phyloP scores from a whole-genome alignment of 2,329 filamentous ascomycete species.

The Colletotrichum magnum region DNA sequence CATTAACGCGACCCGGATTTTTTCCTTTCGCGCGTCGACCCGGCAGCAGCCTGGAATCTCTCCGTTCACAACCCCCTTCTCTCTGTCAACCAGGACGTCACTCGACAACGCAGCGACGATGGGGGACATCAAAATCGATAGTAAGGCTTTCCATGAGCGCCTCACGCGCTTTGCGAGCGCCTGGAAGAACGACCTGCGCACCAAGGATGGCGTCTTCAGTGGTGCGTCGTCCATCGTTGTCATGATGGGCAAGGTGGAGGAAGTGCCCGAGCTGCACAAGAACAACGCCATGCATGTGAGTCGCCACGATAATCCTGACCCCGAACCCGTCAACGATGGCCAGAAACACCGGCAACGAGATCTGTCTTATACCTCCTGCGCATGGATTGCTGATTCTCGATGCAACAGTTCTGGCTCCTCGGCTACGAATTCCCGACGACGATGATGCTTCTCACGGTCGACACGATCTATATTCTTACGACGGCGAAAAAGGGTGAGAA shows the following conservation, averaged over 20 bases:
- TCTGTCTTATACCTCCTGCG: neutral
- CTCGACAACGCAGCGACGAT: conserved; percentile 60
- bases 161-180: conserved; percentile 87
- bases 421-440: conserved; percentile 99
- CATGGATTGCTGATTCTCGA: conserved; percentile 23
- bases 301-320: conserved; percentile 42
- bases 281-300: conserved; percentile 96
- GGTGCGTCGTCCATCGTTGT: conserved; percentile 90
- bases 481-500: conserved; percentile 93
- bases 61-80: conserved; percentile 30
- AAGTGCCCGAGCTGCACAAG: conserved; percentile 90
- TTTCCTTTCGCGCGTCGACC: conserved; percentile 52
- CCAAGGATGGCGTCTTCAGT: conserved; percentile 83
- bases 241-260: conserved; percentile 95
- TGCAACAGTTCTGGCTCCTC: conserved; percentile 90
- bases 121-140: conserved; percentile 95
- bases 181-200: conserved; percentile 97
- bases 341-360: neutral
- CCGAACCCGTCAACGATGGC: conserved; percentile 31
- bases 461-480: conserved; percentile 91
- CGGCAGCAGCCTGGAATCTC: conserved; percentile 34
- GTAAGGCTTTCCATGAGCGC: conserved; percentile 93
- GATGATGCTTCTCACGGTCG: conserved; percentile 90
- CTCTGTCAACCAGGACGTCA: conserved; percentile 32
- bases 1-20: conserved; percentile 61